These are phyloP conservation scores for Nothophytophthora sp. DNA, from an alignment of 352 stramenopile species.

Conservation along the genomic window DNA sequence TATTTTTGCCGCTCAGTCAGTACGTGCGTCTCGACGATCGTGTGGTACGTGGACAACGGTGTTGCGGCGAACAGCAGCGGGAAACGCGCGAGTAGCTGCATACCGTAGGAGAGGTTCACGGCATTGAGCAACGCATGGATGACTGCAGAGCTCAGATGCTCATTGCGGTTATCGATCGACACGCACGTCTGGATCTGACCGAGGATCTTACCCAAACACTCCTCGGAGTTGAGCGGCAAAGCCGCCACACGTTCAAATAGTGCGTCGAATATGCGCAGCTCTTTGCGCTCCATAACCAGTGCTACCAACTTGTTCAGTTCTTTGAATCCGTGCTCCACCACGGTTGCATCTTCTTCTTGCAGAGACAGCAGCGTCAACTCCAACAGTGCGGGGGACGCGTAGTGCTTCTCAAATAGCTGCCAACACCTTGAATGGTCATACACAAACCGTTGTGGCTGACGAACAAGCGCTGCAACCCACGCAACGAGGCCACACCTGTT, in stretches of 20 bases:
- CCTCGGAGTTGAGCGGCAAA: constrained; percentile 23
- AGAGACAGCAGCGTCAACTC: constrained; percentile 56
- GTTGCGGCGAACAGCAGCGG: constrained; percentile 65
- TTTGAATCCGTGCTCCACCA: constrained; percentile 22
- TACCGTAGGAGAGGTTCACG: constrained; percentile 49
- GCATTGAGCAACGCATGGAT: constrained; percentile 75
- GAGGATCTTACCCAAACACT: constrained; percentile 50
- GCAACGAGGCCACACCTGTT: constrained; percentile 19
- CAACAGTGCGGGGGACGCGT: constrained; percentile 43
- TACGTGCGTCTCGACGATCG: constrained; percentile 71
- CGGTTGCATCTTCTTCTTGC: constrained; percentile 1
- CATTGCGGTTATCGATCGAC: constrained; percentile 41
- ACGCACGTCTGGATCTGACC: constrained; percentile 47
- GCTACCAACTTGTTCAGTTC: constrained; percentile 51
- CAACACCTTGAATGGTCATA: constrained; percentile 64
- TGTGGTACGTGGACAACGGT: constrained; percentile 76
- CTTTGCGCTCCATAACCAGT: constrained; percentile 43
- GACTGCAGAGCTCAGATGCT: constrained; percentile 55
- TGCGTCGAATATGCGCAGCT: constrained; percentile 37
- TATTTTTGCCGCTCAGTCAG: constrained; percentile 66
- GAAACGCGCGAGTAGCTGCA: constrained; percentile 61
- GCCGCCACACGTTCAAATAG: constrained; percentile 41
- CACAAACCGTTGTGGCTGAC: constrained; percentile 39
- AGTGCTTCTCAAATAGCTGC: constrained; percentile 54
- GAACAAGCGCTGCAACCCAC: constrained; percentile 54